Percentiles rank a stretch among this genome's conserved stretches.
phyloP scores from a whole-genome alignment of 371 early-diverging fungal genomes.

The Syncephalastrum racemosum region DNA sequence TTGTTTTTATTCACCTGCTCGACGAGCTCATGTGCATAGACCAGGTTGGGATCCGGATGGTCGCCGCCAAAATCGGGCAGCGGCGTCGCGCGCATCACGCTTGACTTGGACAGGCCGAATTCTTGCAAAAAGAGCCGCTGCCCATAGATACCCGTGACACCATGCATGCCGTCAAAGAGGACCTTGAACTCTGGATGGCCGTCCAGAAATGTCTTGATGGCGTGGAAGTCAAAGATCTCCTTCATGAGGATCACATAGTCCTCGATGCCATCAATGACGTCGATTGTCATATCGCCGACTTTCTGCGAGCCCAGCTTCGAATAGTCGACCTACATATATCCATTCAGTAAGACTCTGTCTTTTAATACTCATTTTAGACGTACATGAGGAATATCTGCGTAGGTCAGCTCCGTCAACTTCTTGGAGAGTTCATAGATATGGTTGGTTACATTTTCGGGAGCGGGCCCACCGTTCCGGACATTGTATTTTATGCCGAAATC shows the following conservation, averaged over 20 bases:
- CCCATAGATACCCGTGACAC: slow-evolving; percentile 96
- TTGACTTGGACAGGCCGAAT: slow-evolving; percentile 78
- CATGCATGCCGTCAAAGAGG: slow-evolving; percentile 95
- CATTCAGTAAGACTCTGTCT: neutral
- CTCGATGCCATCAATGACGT: slow-evolving; percentile 86
- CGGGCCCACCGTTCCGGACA: slow-evolving; percentile 94
- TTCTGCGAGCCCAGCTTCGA: slow-evolving; percentile 61
- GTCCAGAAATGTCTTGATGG: slow-evolving; percentile 77
- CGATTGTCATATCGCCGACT: slow-evolving; percentile 66
- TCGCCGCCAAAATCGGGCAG: slow-evolving; percentile 91
- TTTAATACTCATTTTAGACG: neutral
- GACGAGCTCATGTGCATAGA: slow-evolving; percentile 94
- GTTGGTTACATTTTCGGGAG: slow-evolving; percentile 93
- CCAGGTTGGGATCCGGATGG: slow-evolving; percentile 98
- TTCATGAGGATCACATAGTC: slow-evolving; percentile 92
- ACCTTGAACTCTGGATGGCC: slow-evolving; percentile 74
- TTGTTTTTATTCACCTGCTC: slow-evolving; percentile 80
- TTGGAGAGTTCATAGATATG: slow-evolving; percentile 82
- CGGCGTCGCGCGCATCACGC: slow-evolving; percentile 85
- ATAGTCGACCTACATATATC: slow-evolving; percentile 67
- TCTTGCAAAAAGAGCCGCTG: slow-evolving; percentile 85
- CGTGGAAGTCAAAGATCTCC: slow-evolving; percentile 86
- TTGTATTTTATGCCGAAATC: slow-evolving; percentile 99
- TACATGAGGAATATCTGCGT: slow-evolving; percentile 71
- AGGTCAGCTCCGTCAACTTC: slow-evolving; percentile 64